Evolutionary conservation across 169 alveolate species (phyloP), one percentile per base, ranked within the genome.

Genomic region (Cryptosporidium canis): DNA sequence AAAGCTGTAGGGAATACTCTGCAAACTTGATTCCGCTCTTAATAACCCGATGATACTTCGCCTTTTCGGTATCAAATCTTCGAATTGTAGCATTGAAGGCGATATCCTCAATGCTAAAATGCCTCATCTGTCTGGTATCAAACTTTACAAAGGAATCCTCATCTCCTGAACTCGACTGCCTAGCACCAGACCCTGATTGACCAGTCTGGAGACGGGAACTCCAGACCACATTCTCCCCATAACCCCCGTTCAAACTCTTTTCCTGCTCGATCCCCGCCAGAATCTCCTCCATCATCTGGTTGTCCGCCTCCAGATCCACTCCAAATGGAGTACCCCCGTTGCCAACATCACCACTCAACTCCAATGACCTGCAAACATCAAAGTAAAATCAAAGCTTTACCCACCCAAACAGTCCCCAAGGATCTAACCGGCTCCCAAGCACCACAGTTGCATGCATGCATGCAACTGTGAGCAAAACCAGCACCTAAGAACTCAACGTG

Each of bases 11-110:
- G 11, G 87, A 77, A 33, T 58, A 77, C 31, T 77, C 87, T 4
- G 87, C 87, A 44, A 56, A 77, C 31, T 77, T 77, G n/a, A 77
- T 77, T 12, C 87, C 87, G 29, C 87, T 77, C 48, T 77, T 55
- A 58, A 77, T 55, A 29, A 77, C 24, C 11, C 87, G 87, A 27
- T 77, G 87, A 39, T 58, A 77, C 27, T 77, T 77, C n/a, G 63
- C 41, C 70, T 37, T 61, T 31, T 41, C 72, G 12, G 16, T 29
- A 35, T 61, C 61, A 35, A 31, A 70, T 12, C 39, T 70, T 14
- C 66, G 55, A 27, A 47, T 31, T 5, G 84, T 70, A 18, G n/a
- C 37, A 41, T 39, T 44, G 37, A 77, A 43, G 12, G 87, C 29
- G 16, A 77, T 53, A 44, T 77, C 87, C 37, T 77, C 87, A 41